phyloP scores from a whole-genome alignment of 192 early-diverging fungal species.

The Gaertneriomyces sp. region DNA sequence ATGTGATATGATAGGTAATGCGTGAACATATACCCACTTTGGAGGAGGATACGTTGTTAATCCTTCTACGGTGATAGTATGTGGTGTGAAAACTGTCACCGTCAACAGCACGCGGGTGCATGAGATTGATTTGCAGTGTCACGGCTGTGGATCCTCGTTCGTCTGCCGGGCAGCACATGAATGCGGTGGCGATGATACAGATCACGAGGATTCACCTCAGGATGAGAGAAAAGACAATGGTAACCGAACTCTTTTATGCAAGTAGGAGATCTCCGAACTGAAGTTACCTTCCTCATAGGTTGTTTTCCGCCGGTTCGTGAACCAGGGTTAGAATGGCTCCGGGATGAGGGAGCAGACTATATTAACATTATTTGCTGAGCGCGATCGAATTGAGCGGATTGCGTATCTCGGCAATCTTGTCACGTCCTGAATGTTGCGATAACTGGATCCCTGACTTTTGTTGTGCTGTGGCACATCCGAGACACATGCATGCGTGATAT shows the following conservation, averaged over 20 bases:
- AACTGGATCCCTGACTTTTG: too few species aligned
- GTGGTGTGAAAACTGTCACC: slow-evolving; percentile 18
- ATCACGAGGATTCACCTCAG: background rate
- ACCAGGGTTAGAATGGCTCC: slow-evolving; percentile 24
- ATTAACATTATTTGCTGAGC: slow-evolving; percentile 18
- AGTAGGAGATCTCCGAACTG: background rate
- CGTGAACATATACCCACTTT: too few species aligned
- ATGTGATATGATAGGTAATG: too few species aligned
- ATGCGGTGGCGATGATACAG: slow-evolving; percentile 6
- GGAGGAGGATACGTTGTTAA: too few species aligned
- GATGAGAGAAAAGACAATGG: background rate
- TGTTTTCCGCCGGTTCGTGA: slow-evolving; percentile 1
- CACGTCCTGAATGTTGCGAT: too few species aligned
- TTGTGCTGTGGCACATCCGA: too few species aligned
- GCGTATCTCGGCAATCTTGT: too few species aligned
- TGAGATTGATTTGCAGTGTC: slow-evolving; percentile 19
- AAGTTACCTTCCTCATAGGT: background rate
- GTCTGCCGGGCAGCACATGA: slow-evolving; percentile 22
- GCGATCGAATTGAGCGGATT: too few species aligned
- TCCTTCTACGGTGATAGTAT: background rate
- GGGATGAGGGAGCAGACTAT: slow-evolving; percentile 18
- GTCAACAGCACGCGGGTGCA: slow-evolving; percentile 19
- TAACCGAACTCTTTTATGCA: background rate
- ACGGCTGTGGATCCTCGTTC: slow-evolving; percentile 13
- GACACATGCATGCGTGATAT: too few species aligned